Evolutionary conservation across 495 filamentous ascomycete species (phyloP).

Genomic region (Hyaloscypha bicolor): DNA sequence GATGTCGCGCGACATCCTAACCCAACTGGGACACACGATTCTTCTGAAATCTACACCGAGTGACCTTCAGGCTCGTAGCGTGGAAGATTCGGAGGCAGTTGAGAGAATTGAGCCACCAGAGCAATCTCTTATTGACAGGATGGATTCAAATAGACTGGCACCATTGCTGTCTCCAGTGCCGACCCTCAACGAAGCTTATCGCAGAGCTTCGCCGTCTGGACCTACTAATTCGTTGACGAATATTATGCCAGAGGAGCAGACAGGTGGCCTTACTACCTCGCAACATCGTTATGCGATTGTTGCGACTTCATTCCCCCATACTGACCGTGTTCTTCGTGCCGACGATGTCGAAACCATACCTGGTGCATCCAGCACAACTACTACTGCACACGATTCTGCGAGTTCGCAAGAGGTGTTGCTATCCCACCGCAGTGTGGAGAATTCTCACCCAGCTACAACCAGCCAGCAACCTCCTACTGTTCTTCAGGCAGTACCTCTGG

Average conservation of each 20-base stretch:
- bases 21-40: too few species aligned
- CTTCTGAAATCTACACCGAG: background rate
- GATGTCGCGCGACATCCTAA: too few species aligned
- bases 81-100: background rate
- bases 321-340: background rate
- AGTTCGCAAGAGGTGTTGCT: background rate
- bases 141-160: background rate
- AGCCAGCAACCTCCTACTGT: background rate
- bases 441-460: background rate
- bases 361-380: background rate
- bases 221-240: background rate
- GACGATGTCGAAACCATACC: background rate
- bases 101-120: background rate
- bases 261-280: background rate
- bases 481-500: background rate
- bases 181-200: background rate
- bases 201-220: background rate
- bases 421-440: background rate
- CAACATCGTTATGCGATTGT: background rate
- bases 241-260: background rate
- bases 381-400: background rate
- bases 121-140: background rate
- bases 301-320: background rate
- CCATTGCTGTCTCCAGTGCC: background rate
- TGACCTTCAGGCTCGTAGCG: background rate